phyloP scores from a whole-genome alignment of 208 protist species.

The Naegleria lovaniensis region DNA sequence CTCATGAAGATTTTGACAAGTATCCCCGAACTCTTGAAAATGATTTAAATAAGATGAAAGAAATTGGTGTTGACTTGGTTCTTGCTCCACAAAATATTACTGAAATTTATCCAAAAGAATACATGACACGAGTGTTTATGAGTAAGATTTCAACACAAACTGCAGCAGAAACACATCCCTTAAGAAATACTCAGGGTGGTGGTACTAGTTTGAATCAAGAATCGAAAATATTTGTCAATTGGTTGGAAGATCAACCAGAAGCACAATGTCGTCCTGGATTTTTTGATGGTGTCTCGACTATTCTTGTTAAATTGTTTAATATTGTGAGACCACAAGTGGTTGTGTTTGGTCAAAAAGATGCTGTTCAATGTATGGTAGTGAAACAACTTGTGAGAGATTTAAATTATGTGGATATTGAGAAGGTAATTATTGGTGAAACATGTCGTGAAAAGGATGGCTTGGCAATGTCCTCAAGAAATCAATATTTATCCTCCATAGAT shows the following conservation, averaged over 20 bases:
- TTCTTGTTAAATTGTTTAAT: conserved; percentile 58
- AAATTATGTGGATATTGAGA: conserved; percentile 42
- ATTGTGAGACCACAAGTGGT: conserved; percentile 46
- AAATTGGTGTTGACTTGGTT: conserved; percentile 36
- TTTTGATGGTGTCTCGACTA: conserved; percentile 57
- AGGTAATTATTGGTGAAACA: conserved; percentile 34
- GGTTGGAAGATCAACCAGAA: conserved; percentile 35
- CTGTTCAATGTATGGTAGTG: conserved; percentile 56
- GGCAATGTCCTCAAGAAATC: conserved; percentile 47
- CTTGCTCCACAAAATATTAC: conserved; percentile 35
- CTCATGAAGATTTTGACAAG: conserved; percentile 45
- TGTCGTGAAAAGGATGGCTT: conserved; percentile 61
- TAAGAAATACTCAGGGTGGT: conserved; percentile 24
- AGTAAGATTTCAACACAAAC: conserved; percentile 8
- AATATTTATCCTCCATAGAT: not conserved
- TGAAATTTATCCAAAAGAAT: conserved; percentile 42
- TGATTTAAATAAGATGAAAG: conserved; percentile 36
- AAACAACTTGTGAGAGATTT: conserved; percentile 50
- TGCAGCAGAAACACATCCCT: not conserved
- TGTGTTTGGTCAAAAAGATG: conserved; percentile 68
- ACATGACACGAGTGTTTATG: conserved; percentile 10
- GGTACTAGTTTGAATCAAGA: conserved; percentile 22
- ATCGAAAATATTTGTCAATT: not conserved
- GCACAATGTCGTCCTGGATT: conserved; percentile 36
- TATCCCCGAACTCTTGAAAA: conserved; percentile 46